phyloP scores from a whole-genome alignment of 768 basidiomycete genomes.

The Trametes sanguinea region DNA sequence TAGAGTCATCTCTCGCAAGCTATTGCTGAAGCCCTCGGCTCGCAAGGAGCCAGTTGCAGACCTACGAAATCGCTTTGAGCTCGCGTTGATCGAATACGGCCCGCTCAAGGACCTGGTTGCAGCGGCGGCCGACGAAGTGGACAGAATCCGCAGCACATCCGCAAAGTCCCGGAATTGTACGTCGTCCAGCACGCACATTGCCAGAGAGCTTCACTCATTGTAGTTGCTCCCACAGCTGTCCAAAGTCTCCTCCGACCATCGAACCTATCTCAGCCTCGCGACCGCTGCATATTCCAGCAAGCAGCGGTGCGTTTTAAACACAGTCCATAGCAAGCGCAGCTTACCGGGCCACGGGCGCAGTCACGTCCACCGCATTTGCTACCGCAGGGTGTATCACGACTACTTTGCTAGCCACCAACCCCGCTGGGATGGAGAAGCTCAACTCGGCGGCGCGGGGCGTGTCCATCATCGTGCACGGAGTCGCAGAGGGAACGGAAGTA shows the following conservation, averaged over 20 bases:
- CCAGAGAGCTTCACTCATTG: too few species aligned
- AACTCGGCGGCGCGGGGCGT: too few species aligned
- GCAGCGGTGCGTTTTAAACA: neutral
- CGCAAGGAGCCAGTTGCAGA: constrained; percentile 2
- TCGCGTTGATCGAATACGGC: too few species aligned
- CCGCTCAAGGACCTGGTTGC: too few species aligned
- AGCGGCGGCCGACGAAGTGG: constrained; percentile 7
- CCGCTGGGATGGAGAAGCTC: too few species aligned
- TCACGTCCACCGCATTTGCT: too few species aligned
- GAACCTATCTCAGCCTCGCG: constrained; percentile 16
- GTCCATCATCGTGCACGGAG: too few species aligned
- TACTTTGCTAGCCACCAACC: too few species aligned
- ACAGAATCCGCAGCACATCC: constrained; percentile 22
- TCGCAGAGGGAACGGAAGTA: too few species aligned
- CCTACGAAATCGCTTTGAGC: constrained; percentile 20
- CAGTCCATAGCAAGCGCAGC: constrained; percentile 10
- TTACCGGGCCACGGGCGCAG: neutral
- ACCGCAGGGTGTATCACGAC: too few species aligned
- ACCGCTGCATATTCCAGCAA: constrained; percentile 18
- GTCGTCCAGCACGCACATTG: neutral
- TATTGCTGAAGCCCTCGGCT: constrained; percentile 20
- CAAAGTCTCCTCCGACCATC: constrained; percentile 18
- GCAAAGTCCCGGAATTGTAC: constrained; percentile 13
- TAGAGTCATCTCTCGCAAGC: neutral
- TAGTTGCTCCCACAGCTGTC: constrained; percentile 7